phyloP scores from a whole-genome alignment of 768 basidiomycete species.

The Tulasnella sp. region DNA sequence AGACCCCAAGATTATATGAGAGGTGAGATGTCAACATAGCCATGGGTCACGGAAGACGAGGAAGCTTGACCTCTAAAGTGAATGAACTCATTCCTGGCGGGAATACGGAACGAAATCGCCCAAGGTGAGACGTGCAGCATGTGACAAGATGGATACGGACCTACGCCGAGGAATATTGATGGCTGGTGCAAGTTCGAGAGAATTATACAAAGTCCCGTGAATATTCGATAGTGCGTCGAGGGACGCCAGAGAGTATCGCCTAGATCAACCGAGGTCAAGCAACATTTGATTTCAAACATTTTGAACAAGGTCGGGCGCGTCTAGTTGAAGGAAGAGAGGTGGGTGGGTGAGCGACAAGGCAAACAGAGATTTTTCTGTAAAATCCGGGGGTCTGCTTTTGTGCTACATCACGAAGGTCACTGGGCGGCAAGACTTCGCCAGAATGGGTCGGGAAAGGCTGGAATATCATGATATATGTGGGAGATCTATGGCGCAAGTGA shows the following conservation, averaged over 20 bases:
- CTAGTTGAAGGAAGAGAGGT: no score
- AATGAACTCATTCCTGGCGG: no score
- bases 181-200: not conserved
- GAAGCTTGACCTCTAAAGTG: no score
- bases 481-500: not conserved
- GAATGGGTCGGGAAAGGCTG: constrained; percentile 9
- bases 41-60: not conserved
- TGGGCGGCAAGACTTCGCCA: constrained; percentile 9
- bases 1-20: not conserved
- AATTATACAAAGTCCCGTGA: constrained; percentile 7
- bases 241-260: no score
- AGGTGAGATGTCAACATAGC: not conserved
- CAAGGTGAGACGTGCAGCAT: constrained; percentile 6
- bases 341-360: no score
- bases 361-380: no score
- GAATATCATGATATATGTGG: not conserved
- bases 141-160: not conserved
- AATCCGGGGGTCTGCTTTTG: constrained; percentile 2
- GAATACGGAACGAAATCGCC: constrained; percentile 2
- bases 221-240: not conserved
- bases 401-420: not conserved
- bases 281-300: not conserved
- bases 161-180: not conserved
- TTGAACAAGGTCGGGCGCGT: not conserved
- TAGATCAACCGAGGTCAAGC: no score